Percentiles rank a stretch among this genome's conserved stretches.
Evolutionary conservation across 2,329 filamentous ascomycete species (phyloP).

Genomic region (Pezicula carpinea): DNA sequence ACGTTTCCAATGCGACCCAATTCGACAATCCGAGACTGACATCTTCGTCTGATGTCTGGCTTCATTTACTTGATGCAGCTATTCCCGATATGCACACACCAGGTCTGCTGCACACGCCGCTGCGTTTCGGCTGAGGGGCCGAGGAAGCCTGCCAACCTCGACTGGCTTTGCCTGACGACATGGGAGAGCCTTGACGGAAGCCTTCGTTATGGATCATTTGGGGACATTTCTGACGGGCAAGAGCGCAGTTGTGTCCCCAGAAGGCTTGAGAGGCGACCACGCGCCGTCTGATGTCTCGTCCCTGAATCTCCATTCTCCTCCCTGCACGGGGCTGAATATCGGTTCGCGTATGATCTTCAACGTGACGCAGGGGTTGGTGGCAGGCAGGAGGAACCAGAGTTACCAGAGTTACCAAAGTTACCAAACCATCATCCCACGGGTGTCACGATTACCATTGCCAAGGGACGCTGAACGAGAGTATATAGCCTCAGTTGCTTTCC

Average conservation of each 20-base stretch:
- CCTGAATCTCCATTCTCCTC: too few species aligned
- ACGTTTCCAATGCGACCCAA: neutral
- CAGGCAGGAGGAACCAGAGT: neutral
- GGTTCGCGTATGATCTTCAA: neutral
- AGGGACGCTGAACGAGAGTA: neutral
- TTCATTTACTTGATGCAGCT: neutral
- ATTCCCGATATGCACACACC: neutral
- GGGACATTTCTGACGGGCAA: neutral
- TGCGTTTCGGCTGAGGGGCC: neutral
- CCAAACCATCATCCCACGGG: neutral
- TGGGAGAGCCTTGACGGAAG: neutral
- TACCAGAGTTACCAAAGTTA: too few species aligned
- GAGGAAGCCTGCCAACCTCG: neutral
- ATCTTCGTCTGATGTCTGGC: neutral
- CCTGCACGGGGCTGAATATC: neutral
- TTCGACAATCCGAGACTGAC: neutral
- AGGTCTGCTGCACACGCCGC: neutral
- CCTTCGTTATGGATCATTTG: neutral
- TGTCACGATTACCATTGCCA: too few species aligned
- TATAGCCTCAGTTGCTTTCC: neutral
- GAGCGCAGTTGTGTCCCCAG: neutral
- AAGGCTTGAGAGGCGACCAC: neutral
- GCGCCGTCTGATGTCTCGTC: conserved; percentile 1
- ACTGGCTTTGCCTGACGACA: neutral
- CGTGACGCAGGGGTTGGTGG: neutral